Evolutionary conservation across 2,329 filamentous ascomycete species (phyloP), one percentile per base, ranked within the genome.

Genomic region (Talaromyces amestolkiae): DNA sequence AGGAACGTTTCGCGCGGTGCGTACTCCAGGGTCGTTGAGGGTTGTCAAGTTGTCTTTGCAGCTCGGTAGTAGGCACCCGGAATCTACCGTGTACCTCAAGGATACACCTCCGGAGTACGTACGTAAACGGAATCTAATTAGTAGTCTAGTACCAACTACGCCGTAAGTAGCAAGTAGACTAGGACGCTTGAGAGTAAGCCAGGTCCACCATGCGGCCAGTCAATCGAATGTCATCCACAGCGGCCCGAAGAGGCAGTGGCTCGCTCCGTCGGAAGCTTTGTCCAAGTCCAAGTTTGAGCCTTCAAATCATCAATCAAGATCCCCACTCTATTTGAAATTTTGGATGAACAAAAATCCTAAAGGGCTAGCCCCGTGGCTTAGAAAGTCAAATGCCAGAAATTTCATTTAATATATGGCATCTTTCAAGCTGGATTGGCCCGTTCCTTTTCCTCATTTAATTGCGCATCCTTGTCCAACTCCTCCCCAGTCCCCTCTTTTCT

Each of bases 201-300:
- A 63, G 61, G 61, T 43, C 61, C 49, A 56, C 51, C 8, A 59
- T 47, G 61, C 51, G 61, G 61, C 19, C 61, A 63, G 61, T 63
- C 49, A 53, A 53, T 53, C 49, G 24, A 53, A 33, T 53, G 49
- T 53, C 51, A 47, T 47, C 51, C 61, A 58, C 61, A 47, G 51
- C 61, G 61, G 61, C 51, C 61, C 61, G 61, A 63, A 49, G 39
- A 58, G 61, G 49, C 61, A 63, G 61, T 58, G 61, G 61, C 61
- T 63, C 61, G 59, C 45, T 61, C 59, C 59, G 59, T 41, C 39
- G n/a, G 61, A 56, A 63, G 61, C 61, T 63, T 58, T 63, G 61
- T 63, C 51, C 61, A 63, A 45, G 39, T 63, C 27, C 56, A 58
- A 41, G n/a, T 43, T 43, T 58, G 33, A 43, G 49, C 19, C 35